These are phyloP conservation scores for Saposhnikovia divaricata DNA, from an alignment of 129 eudicot genomes.

Conservation along the genomic window DNA sequence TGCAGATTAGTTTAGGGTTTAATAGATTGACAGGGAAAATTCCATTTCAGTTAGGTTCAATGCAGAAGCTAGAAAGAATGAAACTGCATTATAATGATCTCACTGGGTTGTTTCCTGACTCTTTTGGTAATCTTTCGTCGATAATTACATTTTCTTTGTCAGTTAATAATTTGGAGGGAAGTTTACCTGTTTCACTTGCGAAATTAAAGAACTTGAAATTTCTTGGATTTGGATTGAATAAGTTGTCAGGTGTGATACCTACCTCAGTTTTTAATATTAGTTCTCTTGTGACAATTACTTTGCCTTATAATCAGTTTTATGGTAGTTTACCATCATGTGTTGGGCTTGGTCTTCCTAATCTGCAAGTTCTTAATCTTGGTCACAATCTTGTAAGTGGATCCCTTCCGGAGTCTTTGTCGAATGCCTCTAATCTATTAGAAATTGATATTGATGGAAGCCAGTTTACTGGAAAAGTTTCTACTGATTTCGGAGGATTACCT, in stretches of 20 bases:
- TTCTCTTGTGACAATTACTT: constrained; percentile 5
- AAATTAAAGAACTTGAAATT: constrained; percentile 7
- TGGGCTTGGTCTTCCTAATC: constrained; percentile 2
- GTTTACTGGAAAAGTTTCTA: constrained; percentile 14
- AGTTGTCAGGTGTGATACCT: constrained; percentile 18
- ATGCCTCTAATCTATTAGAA: constrained; percentile 9
- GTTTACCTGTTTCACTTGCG: constrained; percentile 21
- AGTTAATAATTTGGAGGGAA: constrained; percentile 20
- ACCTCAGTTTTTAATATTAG: not conserved
- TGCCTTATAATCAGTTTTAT: constrained; percentile 11
- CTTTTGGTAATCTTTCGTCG: constrained; percentile 24
- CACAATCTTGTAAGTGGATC: constrained; percentile 9
- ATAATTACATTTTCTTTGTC: constrained; percentile 9
- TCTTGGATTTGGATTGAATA: constrained; percentile 9
- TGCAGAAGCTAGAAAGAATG: constrained; percentile 14
- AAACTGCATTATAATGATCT: constrained; percentile 12
- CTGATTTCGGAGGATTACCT: constrained; percentile 15
- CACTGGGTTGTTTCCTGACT: constrained; percentile 18
- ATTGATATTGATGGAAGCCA: constrained; percentile 9
- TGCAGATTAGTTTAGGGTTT: constrained; percentile 13
- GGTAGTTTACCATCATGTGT: constrained; percentile 3
- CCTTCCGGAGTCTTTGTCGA: constrained; percentile 11
- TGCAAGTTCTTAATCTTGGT: constrained; percentile 12
- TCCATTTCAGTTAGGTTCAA: constrained; percentile 16
- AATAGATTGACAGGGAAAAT: constrained; percentile 19